Evolutionary conservation across 305 asterid genomes (phyloP).

Genomic region (Fraxinus velutina): DNA sequence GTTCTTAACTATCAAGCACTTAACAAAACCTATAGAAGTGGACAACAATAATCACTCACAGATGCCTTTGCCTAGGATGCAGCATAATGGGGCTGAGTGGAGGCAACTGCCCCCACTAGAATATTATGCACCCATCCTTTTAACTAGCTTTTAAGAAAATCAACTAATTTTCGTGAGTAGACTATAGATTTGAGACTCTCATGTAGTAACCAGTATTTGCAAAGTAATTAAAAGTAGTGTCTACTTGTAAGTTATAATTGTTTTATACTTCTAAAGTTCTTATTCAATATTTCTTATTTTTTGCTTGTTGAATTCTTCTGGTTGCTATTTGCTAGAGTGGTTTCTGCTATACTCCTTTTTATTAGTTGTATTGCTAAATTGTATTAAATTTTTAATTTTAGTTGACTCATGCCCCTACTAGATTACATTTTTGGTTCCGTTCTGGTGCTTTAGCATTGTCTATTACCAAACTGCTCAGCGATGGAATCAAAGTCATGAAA

Average conservation of each 20-base stretch:
- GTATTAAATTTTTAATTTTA: neutral
- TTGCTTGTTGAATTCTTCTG: neutral
- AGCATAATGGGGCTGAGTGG: neutral
- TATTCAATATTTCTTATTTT: neutral
- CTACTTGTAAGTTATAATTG: neutral
- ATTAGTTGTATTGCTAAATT: neutral
- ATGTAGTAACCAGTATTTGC: neutral
- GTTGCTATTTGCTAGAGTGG: neutral
- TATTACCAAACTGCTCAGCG: neutral
- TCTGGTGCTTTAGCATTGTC: neutral
- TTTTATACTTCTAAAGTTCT: neutral
- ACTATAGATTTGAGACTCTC: neutral
- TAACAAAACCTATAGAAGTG: neutral
- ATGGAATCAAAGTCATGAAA: neutral
- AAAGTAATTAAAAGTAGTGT: neutral
- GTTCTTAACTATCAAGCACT: neutral
- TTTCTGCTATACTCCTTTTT: neutral
- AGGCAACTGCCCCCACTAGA: neutral
- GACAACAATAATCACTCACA: neutral
- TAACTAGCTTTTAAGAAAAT: neutral
- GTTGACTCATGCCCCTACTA: neutral
- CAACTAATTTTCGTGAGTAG: neutral
- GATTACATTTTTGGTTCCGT: neutral
- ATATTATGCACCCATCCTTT: neutral
- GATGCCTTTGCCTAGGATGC: neutral